These are phyloP conservation scores for Parachaetomium inaequale DNA, from an alignment of 495 filamentous ascomycete species.

Conservation along the genomic window DNA sequence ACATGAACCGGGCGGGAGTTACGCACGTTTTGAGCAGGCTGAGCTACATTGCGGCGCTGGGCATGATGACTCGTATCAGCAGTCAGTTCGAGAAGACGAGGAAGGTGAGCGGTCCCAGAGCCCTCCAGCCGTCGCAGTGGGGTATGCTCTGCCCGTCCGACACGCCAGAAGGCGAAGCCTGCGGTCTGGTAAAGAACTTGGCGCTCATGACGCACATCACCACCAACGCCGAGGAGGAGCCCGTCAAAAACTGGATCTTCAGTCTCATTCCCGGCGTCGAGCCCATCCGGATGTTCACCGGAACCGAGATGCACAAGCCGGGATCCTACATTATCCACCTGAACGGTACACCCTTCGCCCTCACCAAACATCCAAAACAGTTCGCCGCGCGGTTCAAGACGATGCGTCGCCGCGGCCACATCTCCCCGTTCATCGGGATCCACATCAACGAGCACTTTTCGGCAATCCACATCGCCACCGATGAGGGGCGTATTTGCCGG, in stretches of 20 bases:
- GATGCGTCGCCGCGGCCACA: conserved; percentile 77
- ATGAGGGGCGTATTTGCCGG: conserved; percentile 93
- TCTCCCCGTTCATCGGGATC: conserved; percentile 93
- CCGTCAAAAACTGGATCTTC: conserved; percentile 75
- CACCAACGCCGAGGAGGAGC: conserved; percentile 86
- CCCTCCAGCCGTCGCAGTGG: conserved; percentile 94
- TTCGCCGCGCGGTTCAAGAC: conserved; percentile 81
- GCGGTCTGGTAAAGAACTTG: conserved; percentile 96
- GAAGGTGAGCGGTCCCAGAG: conserved; percentile 92
- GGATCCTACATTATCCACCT: conserved; percentile 90
- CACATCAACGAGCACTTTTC: conserved; percentile 89
- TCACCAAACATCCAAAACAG: conserved; percentile 75
- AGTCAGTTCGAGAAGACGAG: conserved; percentile 98
- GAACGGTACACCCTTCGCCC: conserved; percentile 86
- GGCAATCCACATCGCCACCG: conserved; percentile 91
- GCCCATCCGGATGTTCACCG: conserved; percentile 62
- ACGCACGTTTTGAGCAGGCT: conserved; percentile 93
- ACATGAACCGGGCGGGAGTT: conserved; percentile 96
- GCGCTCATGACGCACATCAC: conserved; percentile 99
- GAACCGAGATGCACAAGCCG: conserved; percentile 74
- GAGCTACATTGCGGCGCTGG: conserved; percentile 95
- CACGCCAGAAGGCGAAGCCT: conserved; percentile 97
- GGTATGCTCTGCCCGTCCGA: conserved; percentile 96
- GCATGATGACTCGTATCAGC: conserved; percentile 99
- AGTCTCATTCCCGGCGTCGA: conserved; percentile 60